phyloP scores from a whole-genome alignment of 306 rosid species.

The Cucumis hystrix region DNA sequence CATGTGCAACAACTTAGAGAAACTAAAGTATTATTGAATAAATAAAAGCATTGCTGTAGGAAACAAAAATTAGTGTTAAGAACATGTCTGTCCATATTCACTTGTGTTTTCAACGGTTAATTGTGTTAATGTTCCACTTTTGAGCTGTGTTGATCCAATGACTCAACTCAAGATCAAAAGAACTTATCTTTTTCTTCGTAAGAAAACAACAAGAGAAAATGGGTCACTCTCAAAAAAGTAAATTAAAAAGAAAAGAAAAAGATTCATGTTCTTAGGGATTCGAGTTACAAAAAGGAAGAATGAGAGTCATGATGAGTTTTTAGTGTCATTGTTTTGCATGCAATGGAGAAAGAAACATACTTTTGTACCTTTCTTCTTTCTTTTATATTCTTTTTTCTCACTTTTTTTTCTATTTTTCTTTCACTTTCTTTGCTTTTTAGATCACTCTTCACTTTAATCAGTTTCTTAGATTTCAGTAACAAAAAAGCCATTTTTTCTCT shows the following conservation, averaged over 20 bases:
- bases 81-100: neutral
- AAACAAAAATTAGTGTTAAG: neutral
- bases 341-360: constrained; percentile 30
- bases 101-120: neutral
- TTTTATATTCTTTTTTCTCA: neutral
- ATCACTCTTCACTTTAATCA: constrained; percentile 43
- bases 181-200: neutral
- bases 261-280: constrained; percentile 52
- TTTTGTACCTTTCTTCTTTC: constrained; percentile 28
- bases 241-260: constrained; percentile 4
- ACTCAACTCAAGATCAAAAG: neutral
- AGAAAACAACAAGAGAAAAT: neutral
- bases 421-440: constrained; percentile 31
- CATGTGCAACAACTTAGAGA: neutral
- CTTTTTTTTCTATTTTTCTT: constrained; percentile 17
- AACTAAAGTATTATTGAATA: neutral
- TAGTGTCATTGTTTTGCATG: constrained; percentile 56
- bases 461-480: constrained; percentile 73
- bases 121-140: neutral
- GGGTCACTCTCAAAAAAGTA: neutral
- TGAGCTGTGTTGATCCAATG: neutral
- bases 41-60: neutral
- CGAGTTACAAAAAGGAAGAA: constrained; percentile 33
- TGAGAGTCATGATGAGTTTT: constrained; percentile 55
- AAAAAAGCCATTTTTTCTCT: constrained; percentile 24